Evolutionary conservation across 78 protist genomes (phyloP), one percentile per base, ranked within the genome.

Genomic region (Speleostelium caveatum): DNA sequence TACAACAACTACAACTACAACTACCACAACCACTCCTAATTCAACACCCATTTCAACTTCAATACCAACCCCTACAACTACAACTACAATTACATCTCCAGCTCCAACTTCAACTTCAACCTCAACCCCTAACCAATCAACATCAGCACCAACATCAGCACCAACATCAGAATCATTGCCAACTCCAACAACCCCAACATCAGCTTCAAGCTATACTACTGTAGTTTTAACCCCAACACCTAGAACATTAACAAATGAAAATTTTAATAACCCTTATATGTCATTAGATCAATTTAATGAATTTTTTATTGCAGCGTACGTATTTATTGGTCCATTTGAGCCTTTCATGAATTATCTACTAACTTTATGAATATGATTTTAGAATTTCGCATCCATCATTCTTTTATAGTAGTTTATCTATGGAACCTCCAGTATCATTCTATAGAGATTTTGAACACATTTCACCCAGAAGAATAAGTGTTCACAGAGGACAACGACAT

Each of bases 101-200:
- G 24, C 26, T 24, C 30, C 45, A 19, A 12, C 22, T 67, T 24
- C 12, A 59, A 8, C 65, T n/a, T 22, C 65, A 59, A n/a, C 65
- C 1, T n/a, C 74, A 14, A 24, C 53, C 1, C 21, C 6, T 36
- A 38, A 41, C 5, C 33, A 45, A 66, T n/a, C 51, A 19, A 0
- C 49, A 67, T 33, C 74, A 35, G 26, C 74, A 67, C 53, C 74
- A 39, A 6, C 74, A 67, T 12, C 55, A 49, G 55, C 55, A 49
- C 55, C 55, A 63, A 63, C 55, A 49, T 16, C 55, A 16, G 12
- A 8, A 49, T 49, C 55, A 16, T 16, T 12, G 8, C 12, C 12
- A 8, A 49, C 55, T 16, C 8, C 12, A 49, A 8, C 55, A 49
- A 49, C 24, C 8, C 12, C 55, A 49, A 49, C 8, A 8, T 16